A percentile compares a stretch with the other conserved stretches of the same genome.
phyloP scores from a whole-genome alignment of 169 alveolate genomes.

The Nephromyces sp. region DNA sequence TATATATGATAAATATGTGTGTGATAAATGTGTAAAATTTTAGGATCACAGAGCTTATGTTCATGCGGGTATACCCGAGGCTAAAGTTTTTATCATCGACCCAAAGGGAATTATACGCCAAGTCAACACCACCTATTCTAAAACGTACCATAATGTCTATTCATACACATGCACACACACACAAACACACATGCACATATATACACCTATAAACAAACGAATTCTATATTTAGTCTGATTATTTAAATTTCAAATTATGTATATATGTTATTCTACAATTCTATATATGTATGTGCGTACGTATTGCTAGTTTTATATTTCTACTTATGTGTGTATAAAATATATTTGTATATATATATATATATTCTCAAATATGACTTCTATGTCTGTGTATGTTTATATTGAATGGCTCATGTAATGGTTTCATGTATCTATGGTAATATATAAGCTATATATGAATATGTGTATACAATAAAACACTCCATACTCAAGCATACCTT shows the following conservation, averaged over 20 bases:
- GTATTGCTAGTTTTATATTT: too few species aligned
- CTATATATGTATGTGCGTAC: too few species aligned
- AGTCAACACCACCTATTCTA: conserved; percentile 65
- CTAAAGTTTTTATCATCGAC: conserved; percentile 76
- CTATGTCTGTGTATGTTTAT: neutral
- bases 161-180: neutral
- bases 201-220: neutral
- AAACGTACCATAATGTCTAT: conserved; percentile 47
- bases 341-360: neutral
- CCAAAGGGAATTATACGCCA: conserved; percentile 74
- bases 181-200: neutral
- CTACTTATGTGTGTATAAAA: neutral
- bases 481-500: neutral
- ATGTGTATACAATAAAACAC: neutral
- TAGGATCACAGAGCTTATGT: conserved; percentile 79
- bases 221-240: neutral
- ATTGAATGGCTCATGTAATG: neutral
- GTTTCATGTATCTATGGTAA: neutral
- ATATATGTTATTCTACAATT: too few species aligned
- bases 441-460: neutral
- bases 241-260: too few species aligned
- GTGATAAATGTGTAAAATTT: neutral
- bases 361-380: neutral
- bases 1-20: neutral
- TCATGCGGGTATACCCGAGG: conserved; percentile 83